Conservation (phyloP, 176 grass and related monocot species). For the Musa itinerans region DNA sequence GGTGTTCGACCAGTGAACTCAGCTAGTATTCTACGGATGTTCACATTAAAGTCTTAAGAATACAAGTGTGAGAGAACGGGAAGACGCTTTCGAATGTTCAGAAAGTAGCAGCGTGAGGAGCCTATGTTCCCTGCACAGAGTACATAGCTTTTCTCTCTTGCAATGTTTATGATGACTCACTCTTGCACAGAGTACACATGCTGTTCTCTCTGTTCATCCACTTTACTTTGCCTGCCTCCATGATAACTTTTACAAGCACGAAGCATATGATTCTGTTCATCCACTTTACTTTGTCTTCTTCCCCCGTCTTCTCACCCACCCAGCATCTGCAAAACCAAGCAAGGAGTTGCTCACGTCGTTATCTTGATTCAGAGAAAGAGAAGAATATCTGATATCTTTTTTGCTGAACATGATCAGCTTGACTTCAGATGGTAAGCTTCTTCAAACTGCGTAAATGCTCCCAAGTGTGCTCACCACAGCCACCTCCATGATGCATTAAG, state of each 20-base stretch:
- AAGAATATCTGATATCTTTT: conserved; percentile 23
- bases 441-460: conserved; percentile 20
- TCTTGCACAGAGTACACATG: no score
- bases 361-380: not conserved
- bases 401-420: conserved; percentile 27
- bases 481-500: conserved; percentile 20
- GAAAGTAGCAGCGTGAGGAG: not conserved
- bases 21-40: no score
- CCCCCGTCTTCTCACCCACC: conserved; percentile 31
- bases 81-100: not conserved
- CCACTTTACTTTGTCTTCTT: not conserved
- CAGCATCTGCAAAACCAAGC: conserved; percentile 36
- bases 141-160: no score
- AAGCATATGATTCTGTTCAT: conserved; percentile 28
- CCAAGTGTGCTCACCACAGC: conserved; percentile 16
- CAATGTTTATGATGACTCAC: no score
- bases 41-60: no score
- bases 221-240: conserved; percentile 51
- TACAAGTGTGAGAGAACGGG: no score
- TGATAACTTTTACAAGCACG: conserved; percentile 54
- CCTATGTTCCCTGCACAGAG: not conserved
- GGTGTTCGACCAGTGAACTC: no score
- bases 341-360: not conserved
- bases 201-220: no score
- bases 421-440: conserved; percentile 25